Evolutionary conservation across 352 stramenopile species (phyloP), one percentile per base, ranked within the genome.

Genomic region (Phytopythium boreale): DNA sequence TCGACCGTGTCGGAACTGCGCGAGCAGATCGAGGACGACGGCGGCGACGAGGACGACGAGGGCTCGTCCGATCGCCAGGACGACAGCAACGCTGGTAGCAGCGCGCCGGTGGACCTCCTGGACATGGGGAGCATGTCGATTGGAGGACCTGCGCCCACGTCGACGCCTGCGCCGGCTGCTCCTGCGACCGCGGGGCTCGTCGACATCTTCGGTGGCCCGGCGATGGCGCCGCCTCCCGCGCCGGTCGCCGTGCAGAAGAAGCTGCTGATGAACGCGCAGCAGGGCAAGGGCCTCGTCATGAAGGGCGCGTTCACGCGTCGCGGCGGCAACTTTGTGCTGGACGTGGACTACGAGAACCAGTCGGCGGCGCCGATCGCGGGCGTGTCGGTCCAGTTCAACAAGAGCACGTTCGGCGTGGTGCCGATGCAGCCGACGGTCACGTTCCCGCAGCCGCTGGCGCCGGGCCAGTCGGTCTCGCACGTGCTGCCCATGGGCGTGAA

Each of bases 381-480:
- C 12, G 75, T 99, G 34, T 96, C 96, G 37, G 96, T 99, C 62
- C 96, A 99, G 74, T 81, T 99, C 37, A 99, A 99, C 84, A 99
- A 99, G 82, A 98, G 96, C 71, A 96, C 94, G 34, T 99, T 99
- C 74, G 96, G 96, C 41, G 84, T 99, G 17, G 91, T 93, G 52
- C 96, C 96, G 8, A 82, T 92, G 70, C 94, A 96, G 65, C 91
- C 96, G 61, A 91, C 97, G 56, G 89, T 98, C 47, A 78, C 71
- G 15, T 94, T 92, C 69, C 68, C 84, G 9, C 72, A 86, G 72
- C 78, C 76, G 20, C 66, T 93, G 6, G 76, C 72, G 5, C 80
- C 76, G 17, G 90, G 89, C n/a, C 87, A 97, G 71, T 87, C 72
- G 7, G 72, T 88, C 26, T 87, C 82, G 17, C 86, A 96, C 47